A percentile compares a stretch with the other conserved stretches of the same genome.
Conservation (phyloP, 2,329 filamentous ascomycete species). For the Calonectria hawksworthii region DNA sequence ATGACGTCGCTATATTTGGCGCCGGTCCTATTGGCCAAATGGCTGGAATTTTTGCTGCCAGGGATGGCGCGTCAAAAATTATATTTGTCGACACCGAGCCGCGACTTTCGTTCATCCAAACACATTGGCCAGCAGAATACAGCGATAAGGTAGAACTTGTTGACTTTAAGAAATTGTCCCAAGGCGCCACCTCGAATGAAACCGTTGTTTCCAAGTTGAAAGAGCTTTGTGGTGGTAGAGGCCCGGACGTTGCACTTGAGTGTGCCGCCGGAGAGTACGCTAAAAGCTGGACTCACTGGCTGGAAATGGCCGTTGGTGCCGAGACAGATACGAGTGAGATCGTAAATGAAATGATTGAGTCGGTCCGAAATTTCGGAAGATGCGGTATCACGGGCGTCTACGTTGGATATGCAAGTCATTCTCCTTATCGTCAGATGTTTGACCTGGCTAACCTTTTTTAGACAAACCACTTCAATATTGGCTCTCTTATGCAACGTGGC, state of each 20-base stretch:
- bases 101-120: slow-evolving; percentile 77
- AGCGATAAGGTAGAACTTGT: slow-evolving; percentile 73
- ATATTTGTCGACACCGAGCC: slow-evolving; percentile 84
- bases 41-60: slow-evolving; percentile 80
- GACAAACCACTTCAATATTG: slow-evolving; percentile 76
- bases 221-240: slow-evolving; percentile 78
- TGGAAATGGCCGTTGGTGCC: slow-evolving; percentile 72
- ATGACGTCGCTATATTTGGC: slow-evolving; percentile 87
- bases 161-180: slow-evolving; percentile 73
- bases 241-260: slow-evolving; percentile 82
- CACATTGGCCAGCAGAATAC: slow-evolving; percentile 67
- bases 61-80: slow-evolving; percentile 80
- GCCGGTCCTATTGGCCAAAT: slow-evolving; percentile 91
- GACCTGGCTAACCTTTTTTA: slow-evolving; percentile 16
- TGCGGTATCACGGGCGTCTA: slow-evolving; percentile 83
- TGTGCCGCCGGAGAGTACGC: slow-evolving; percentile 73
- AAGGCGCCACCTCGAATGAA: slow-evolving; percentile 68
- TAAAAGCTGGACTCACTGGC: slow-evolving; percentile 72
- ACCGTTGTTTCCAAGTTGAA: slow-evolving; percentile 81
- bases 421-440: neutral
- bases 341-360: slow-evolving; percentile 83
- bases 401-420: slow-evolving; percentile 66
- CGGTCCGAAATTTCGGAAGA: slow-evolving; percentile 79
- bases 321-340: slow-evolving; percentile 91
- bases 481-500: slow-evolving; percentile 88